Conservation (phyloP, 2,329 filamentous ascomycete genomes). For the Scedosporium aurantiacum region DNA sequence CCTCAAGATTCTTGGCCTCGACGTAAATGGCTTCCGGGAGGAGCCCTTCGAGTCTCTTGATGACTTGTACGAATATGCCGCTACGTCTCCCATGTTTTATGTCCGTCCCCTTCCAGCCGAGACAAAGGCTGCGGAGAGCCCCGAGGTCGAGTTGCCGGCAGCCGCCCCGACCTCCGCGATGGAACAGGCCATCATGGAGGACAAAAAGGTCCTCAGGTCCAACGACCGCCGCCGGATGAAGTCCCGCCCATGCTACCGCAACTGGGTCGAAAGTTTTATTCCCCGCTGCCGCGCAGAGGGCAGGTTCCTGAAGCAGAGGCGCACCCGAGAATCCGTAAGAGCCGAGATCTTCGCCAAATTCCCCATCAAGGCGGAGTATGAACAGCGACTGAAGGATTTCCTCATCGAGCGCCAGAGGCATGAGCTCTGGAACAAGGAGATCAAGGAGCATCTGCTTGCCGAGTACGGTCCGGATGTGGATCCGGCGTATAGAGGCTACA, state of each 20-base stretch:
- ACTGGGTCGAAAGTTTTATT: conserved; percentile 55
- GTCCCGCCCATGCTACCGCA: conserved; percentile 43
- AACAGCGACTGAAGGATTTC: conserved; percentile 28
- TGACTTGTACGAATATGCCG: conserved; percentile 52
- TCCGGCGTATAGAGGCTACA: conserved; percentile 21
- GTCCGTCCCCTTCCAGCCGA: conserved; percentile 13
- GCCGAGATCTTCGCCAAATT: conserved; percentile 44
- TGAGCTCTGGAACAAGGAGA: conserved; percentile 33
- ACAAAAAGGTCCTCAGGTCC: conserved; percentile 28
- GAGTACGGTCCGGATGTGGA: conserved; percentile 13
- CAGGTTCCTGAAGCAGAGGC: conserved; percentile 18
- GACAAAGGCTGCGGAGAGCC: neutral
- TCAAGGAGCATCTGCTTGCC: conserved; percentile 23
- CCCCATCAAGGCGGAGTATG: conserved; percentile 31
- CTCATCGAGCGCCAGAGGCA: conserved; percentile 26
- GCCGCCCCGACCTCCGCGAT: conserved; percentile 11
- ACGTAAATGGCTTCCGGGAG: conserved; percentile 33
- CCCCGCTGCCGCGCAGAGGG: conserved; percentile 34
- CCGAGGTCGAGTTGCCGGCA: neutral
- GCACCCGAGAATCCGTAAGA: conserved; percentile 33
- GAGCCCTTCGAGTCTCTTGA: conserved; percentile 41
- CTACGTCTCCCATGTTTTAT: conserved; percentile 47
- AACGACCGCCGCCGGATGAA: conserved; percentile 47
- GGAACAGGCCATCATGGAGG: conserved; percentile 19
- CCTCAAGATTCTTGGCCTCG: conserved; percentile 53